A percentile compares a stretch with the other conserved stretches of the same genome.
Evolutionary conservation across 164 flowering plant genomes (phyloP).

Genomic region (Nymphaea colorata): DNA sequence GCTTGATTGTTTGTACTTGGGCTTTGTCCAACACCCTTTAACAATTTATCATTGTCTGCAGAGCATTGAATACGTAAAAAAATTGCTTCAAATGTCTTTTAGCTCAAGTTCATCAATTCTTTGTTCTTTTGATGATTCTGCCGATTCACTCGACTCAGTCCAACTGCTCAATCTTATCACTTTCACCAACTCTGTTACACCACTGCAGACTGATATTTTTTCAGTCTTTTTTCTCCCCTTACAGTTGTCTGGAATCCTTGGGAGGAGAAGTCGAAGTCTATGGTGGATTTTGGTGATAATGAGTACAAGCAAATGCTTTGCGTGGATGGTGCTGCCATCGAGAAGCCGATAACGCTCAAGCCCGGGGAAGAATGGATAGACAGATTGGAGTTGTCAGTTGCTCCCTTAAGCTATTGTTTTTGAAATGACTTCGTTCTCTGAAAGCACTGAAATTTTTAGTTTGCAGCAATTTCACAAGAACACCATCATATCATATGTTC

Average conservation of each 20-base stretch:
- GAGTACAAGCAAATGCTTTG: constrained; percentile 94
- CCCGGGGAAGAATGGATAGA: constrained; percentile 97
- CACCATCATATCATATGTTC: too few species aligned
- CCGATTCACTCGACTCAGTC: too few species aligned
- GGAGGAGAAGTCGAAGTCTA: constrained; percentile 82
- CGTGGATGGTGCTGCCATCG: constrained; percentile 76
- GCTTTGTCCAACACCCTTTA: too few species aligned
- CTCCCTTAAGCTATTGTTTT: constrained; percentile 51
- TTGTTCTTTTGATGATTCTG: too few species aligned
- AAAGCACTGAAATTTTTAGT: too few species aligned
- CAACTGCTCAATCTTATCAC: background rate
- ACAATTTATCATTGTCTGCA: too few species aligned
- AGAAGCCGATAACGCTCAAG: constrained; percentile 68
- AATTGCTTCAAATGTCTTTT: too few species aligned
- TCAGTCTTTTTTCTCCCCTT: background rate
- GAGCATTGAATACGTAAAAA: too few species aligned
- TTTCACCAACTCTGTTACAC: background rate
- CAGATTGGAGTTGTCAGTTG: constrained; percentile 41
- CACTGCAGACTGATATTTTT: background rate
- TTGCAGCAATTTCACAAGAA: too few species aligned
- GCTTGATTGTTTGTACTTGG: too few species aligned
- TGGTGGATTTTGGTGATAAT: constrained; percentile 71
- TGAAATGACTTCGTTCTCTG: background rate
- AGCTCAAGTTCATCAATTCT: background rate
- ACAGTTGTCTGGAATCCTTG: constrained; percentile 99